phyloP scores from a whole-genome alignment of 805 yeast genomes.

The Candida berthetii region DNA sequence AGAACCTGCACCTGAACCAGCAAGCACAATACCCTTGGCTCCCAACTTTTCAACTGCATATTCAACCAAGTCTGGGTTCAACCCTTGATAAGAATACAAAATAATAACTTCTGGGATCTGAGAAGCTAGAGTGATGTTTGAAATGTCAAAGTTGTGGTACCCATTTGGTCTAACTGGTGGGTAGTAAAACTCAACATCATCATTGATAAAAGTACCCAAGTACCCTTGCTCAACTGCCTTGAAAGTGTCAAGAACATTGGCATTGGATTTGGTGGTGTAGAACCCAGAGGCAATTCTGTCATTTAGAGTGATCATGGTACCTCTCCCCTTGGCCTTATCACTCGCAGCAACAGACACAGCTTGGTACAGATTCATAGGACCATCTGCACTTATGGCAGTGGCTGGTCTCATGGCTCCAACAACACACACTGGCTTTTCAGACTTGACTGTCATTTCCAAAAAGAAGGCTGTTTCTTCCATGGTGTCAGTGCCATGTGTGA shows the following conservation, averaged over 20 bases:
- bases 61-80: constrained; percentile 24
- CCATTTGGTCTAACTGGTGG: constrained; percentile 54
- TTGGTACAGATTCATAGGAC: constrained; percentile 67
- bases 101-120: constrained; percentile 33
- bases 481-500: constrained; percentile 70
- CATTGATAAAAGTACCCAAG: constrained; percentile 61
- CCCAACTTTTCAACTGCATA: constrained; percentile 34
- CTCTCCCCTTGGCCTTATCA: constrained; percentile 44
- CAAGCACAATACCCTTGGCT: constrained; percentile 52
- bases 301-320: constrained; percentile 57
- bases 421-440: constrained; percentile 25
- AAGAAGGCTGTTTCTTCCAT: constrained; percentile 65
- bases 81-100: constrained; percentile 45
- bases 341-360: constrained; percentile 57
- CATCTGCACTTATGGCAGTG: constrained; percentile 64
- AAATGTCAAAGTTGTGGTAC: constrained; percentile 32
- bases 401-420: constrained; percentile 69
- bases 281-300: constrained; percentile 65
- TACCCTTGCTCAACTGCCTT: constrained; percentile 63
- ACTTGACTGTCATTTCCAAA: constrained; percentile 36
- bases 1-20: constrained; percentile 69
- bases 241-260: constrained; percentile 63
- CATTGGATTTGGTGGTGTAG: constrained; percentile 61
- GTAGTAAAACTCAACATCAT: constrained; percentile 55
- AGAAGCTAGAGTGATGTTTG: constrained; percentile 13